Evolutionary conservation across 306 rosid genomes (phyloP), one percentile per base, ranked within the genome.

Genomic region (Cucurbita maxima): DNA sequence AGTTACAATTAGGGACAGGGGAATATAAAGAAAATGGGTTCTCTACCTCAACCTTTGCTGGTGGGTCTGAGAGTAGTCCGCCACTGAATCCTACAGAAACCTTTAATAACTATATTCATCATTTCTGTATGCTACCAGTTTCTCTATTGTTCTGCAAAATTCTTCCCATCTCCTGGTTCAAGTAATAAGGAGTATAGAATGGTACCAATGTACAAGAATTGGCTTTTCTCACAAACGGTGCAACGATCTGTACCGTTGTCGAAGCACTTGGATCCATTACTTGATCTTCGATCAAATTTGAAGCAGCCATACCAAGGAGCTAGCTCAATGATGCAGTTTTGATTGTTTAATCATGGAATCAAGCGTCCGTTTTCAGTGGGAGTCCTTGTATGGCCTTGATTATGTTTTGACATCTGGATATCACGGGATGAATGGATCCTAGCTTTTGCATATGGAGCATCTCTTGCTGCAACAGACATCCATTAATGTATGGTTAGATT

Each of bases 361-460:
- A 94, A 85, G 75, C 82, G 97, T 38, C 97, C 99, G 55, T 85
- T 89, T 80, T 94, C 99, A 11, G 86, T 81, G 10, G 96, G 92
- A 1, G 88, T 86, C 60, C 86, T 90, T 60, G 96, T 54, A 79
- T 89, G 81, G 66, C 81, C 90, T 67, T 83, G 83, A 77, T 81
- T 85, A 37, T 90, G 97, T 89, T 84, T 84, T 37, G 85, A 61
- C 92, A 91, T 81, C 79, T 95, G 99, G 76, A 95, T 84, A 78
- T 95, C 92, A 57, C 96, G 97, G 55, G 97, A 87, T 71, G 81
- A 82, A 15, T 91, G 88, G 54, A 97, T 95, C 83, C 99, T 85
- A 50, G 87, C 83, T 74, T 95, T 89, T 52, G 96, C 97, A 76
- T 91, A 91, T 40, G 99, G 99, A 70, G 99, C 96, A 47, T 88